phyloP scores from a whole-genome alignment of 495 filamentous ascomycete genomes.

The Neurospora sp. region DNA sequence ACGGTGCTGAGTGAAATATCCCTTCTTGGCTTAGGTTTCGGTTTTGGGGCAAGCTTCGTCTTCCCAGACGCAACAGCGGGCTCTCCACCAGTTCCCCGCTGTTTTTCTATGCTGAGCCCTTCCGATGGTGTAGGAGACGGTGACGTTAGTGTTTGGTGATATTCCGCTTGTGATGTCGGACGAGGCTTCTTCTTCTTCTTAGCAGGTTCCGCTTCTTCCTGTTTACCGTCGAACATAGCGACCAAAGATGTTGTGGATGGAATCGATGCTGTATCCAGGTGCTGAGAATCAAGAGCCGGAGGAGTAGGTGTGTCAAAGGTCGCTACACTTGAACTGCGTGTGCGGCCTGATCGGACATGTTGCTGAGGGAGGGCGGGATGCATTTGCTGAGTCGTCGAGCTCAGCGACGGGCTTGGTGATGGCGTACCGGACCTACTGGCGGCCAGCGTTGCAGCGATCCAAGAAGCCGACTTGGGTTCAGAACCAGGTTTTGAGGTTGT shows the following conservation, averaged over 20 bases:
- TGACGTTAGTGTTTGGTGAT: not conserved
- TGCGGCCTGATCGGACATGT: conserved; percentile 11
- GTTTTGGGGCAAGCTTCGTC: conserved; percentile 7
- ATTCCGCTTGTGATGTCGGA: not conserved
- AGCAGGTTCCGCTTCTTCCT: conserved; percentile 21
- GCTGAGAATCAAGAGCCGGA: conserved; percentile 16
- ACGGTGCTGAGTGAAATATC: not conserved
- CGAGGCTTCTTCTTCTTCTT: conserved; percentile 24
- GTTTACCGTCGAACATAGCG: conserved; percentile 47
- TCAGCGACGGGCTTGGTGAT: not conserved
- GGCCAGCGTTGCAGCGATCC: conserved; percentile 47
- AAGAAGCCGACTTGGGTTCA: conserved; percentile 36
- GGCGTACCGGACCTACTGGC: conserved; percentile 41
- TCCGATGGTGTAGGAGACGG: conserved; percentile 3
- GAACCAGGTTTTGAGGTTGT: not conserved
- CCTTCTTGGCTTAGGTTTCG: conserved; percentile 11
- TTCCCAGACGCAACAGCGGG: not conserved
- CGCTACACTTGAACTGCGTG: conserved; percentile 12
- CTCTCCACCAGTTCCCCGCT: not conserved
- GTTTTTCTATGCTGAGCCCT: not conserved
- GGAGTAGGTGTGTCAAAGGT: conserved; percentile 7
- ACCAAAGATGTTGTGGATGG: conserved; percentile 48
- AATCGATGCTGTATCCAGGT: conserved; percentile 44
- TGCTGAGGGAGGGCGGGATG: conserved; percentile 6
- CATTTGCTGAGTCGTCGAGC: conserved; percentile 17